These are phyloP conservation scores for Cyberlindnera mycetangii DNA, from an alignment of 805 yeast genomes.

Conservation along the genomic window DNA sequence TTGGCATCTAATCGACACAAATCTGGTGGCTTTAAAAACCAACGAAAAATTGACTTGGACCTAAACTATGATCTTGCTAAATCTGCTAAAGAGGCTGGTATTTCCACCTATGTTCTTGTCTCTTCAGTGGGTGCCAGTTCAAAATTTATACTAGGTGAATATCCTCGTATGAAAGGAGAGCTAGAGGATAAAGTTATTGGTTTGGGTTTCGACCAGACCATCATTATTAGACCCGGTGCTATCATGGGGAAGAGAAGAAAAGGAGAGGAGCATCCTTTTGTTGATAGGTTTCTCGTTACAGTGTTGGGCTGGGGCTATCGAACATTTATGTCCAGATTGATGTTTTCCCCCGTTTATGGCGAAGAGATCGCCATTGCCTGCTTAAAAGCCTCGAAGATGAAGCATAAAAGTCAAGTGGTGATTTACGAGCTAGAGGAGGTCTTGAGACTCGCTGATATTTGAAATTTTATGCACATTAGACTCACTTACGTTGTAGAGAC, in stretches of 20 bases:
- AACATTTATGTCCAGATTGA: constrained; percentile 31
- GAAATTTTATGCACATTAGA: too few species aligned
- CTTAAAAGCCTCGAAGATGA: constrained; percentile 31
- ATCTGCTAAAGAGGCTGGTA: constrained; percentile 70
- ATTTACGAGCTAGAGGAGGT: constrained; percentile 9
- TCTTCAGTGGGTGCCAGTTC: constrained; percentile 64
- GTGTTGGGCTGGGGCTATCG: constrained; percentile 31
- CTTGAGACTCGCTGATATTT: background rate
- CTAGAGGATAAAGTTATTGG: constrained; percentile 65
- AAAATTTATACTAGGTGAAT: constrained; percentile 41
- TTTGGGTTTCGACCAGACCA: constrained; percentile 62
- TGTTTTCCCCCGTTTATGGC: constrained; percentile 50
- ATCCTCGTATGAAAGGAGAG: constrained; percentile 69
- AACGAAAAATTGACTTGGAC: constrained; percentile 71
- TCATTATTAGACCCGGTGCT: constrained; percentile 76
- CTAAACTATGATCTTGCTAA: constrained; percentile 65
- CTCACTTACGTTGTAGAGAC: constrained; percentile 29
- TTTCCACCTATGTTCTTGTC: constrained; percentile 62
- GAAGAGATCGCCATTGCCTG: constrained; percentile 65
- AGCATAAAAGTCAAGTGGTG: constrained; percentile 27
- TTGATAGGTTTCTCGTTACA: constrained; percentile 31
- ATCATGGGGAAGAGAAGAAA: constrained; percentile 60
- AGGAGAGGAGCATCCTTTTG: constrained; percentile 33
- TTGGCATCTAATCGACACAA: constrained; percentile 73
- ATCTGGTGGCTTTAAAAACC: constrained; percentile 71